These are phyloP conservation scores for Amoebophrya sp. DNA, from an alignment of 169 alveolate genomes.

Conservation along the genomic window DNA sequence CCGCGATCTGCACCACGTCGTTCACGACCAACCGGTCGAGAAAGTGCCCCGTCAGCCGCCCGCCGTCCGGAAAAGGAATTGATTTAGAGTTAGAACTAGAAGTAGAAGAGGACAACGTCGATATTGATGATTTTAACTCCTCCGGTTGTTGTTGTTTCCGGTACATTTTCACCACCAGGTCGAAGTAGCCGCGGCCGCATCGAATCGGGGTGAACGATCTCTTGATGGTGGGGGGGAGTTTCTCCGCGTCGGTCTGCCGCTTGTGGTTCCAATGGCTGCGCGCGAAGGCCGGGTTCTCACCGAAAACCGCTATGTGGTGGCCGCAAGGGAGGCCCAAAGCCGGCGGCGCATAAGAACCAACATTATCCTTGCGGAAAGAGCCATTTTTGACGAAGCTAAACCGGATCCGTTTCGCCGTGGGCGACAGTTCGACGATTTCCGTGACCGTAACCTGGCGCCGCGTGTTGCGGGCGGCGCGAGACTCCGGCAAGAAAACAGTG, in stretches of 20 bases:
- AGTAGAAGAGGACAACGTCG: too few relatives aligned
- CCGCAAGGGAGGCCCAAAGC: not conserved
- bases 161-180: not conserved
- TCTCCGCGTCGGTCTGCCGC: not conserved
- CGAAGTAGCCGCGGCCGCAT: not conserved
- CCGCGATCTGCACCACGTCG: not conserved
- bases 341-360: too few relatives aligned
- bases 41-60: not conserved
- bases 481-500: too few relatives aligned
- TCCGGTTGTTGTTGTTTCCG: too few relatives aligned
- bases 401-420: too few relatives aligned
- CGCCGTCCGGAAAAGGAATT: not conserved
- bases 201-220: not conserved
- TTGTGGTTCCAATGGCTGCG: not conserved
- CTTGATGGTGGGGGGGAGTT: not conserved
- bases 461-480: too few relatives aligned
- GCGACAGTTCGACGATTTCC: too few relatives aligned
- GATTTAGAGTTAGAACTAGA: too few relatives aligned
- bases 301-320: not conserved
- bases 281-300: not conserved
- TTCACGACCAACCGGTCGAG: not conserved
- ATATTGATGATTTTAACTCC: too few relatives aligned
- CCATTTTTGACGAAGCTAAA: too few relatives aligned
- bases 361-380: too few relatives aligned
- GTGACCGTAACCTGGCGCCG: too few relatives aligned